Base-by-base conservation (phyloP, 2,329 filamentous ascomycete species). In the Colletotrichum chrysophilum region DNA sequence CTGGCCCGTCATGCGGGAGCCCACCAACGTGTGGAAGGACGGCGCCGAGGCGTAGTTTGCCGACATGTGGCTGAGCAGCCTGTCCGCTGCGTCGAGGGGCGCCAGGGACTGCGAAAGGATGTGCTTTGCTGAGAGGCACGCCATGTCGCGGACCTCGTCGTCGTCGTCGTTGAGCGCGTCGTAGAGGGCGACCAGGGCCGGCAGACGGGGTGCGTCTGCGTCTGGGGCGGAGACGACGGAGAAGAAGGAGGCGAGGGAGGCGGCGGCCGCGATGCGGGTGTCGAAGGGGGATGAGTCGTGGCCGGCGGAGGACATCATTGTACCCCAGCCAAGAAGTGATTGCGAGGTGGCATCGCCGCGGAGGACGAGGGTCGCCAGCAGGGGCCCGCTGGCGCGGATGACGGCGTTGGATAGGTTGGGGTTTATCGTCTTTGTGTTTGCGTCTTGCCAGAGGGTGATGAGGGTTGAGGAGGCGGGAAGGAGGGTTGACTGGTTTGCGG, bases 151-250 rank as follows among this genome's bases (percentile, higher is more conserved):
- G 77, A 98, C 91, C 73, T 98, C 96, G 77, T 98, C 95, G 81
- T 98, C 96, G 81, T 98, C 96, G 81, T 98, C 97, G 81, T 95
- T 94, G 6, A 98, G 88, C 61, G 92, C 88, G 81, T 95, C 93
- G 83, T 97, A 96, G 2, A 96, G 86, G 5, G 93, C 87, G 7
- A 95, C 82, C 67, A 94, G 89, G 34, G 91, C 86, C 2, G 90
- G 86, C 2, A 95, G 83, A 38, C 91, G 85, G 16, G 83, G 81
- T 1, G 76, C 38, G 48, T 84, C 78, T 60, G 77, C 76, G 76
- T 78, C 52, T 79, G 62, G 64, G 80, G 71, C 74, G 77, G 77
- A 82, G 76, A 71, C 78, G 64, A 66, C 78, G 48, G 75, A 81
- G 79, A 87, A 89, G 82, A 91, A 90, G 16, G 88, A 89, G 48